phyloP scores from a whole-genome alignment of 305 asterid species.

The Fraxinus xanthoxyloides region DNA sequence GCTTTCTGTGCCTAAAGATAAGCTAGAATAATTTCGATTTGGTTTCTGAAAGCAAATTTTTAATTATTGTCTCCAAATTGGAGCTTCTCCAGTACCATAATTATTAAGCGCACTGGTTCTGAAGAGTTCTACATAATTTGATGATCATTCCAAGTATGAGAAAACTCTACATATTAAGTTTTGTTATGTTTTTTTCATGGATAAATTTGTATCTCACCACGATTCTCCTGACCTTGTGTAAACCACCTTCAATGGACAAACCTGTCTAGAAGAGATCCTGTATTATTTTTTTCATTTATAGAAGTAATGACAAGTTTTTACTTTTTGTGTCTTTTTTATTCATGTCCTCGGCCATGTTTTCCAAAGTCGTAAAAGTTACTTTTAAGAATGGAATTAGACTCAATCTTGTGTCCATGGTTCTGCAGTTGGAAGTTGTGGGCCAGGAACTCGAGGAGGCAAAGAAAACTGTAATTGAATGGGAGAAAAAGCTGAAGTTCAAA shows the following conservation, averaged over 20 bases:
- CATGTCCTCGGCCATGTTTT: not conserved
- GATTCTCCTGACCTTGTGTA: not conserved
- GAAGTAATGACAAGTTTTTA: not conserved
- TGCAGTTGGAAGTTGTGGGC: conserved; percentile 68
- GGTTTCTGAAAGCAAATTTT: conserved; percentile 1
- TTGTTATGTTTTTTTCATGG: not conserved
- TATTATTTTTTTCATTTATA: not conserved
- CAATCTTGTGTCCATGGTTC: conserved; percentile 17
- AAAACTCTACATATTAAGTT: not conserved
- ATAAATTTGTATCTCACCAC: not conserved
- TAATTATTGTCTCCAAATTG: not conserved
- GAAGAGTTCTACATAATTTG: not conserved
- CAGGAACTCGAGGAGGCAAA: conserved; percentile 85
- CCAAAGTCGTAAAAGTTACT: not conserved
- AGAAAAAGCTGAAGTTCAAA: conserved; percentile 85
- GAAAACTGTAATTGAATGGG: conserved; percentile 63
- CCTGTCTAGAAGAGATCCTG: not conserved
- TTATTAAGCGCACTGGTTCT: not conserved
- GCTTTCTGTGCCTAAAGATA: conserved; percentile 12
- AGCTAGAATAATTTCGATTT: conserved; percentile 1
- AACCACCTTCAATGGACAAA: not conserved
- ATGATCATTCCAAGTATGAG: not conserved
- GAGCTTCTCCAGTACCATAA: not conserved
- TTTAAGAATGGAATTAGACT: not conserved
- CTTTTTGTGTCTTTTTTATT: not conserved